Percentiles rank a stretch among this genome's conserved stretches.
Evolutionary conservation across 441 rosid species (phyloP).

Genomic region (Croton setiger): DNA sequence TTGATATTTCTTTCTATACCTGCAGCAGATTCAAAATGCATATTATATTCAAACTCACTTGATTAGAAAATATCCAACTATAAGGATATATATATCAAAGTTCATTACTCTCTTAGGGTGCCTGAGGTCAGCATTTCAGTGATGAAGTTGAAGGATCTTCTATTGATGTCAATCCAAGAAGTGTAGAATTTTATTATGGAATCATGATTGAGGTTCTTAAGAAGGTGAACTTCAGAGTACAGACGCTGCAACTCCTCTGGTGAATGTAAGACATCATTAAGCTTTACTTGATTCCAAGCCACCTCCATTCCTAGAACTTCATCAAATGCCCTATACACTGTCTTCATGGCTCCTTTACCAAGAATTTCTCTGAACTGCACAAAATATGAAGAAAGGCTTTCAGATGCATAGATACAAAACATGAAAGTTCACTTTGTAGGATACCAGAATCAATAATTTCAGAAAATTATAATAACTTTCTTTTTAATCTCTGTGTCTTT

Average conservation of each 20-base stretch:
- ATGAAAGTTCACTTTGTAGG: neutral
- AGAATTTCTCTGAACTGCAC: conserved; percentile 67
- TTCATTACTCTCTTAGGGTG: conserved; percentile 50
- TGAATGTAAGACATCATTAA: conserved; percentile 49
- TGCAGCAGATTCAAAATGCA: conserved; percentile 11
- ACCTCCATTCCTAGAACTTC: conserved; percentile 73
- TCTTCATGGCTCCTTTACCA: conserved; percentile 89
- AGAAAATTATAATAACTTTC: neutral
- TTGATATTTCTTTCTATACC: conserved; percentile 66
- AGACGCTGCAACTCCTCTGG: conserved; percentile 59
- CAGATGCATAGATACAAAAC: neutral
- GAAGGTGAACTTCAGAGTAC: conserved; percentile 71
- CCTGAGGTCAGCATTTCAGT: conserved; percentile 82
- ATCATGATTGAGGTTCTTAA: conserved; percentile 57
- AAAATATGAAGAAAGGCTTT: neutral
- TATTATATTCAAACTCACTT: neutral
- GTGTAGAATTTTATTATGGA: conserved; percentile 55
- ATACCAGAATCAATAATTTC: neutral
- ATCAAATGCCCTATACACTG: conserved; percentile 77
- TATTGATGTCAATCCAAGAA: conserved; percentile 63
- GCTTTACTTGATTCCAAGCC: conserved; percentile 73
- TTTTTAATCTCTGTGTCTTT: neutral
- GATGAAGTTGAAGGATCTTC: conserved; percentile 67
- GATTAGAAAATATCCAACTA: neutral
- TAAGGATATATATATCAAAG: neutral